phyloP scores from a whole-genome alignment of 2,329 filamentous ascomycete genomes.

The Thielaviopsis cerberus region DNA sequence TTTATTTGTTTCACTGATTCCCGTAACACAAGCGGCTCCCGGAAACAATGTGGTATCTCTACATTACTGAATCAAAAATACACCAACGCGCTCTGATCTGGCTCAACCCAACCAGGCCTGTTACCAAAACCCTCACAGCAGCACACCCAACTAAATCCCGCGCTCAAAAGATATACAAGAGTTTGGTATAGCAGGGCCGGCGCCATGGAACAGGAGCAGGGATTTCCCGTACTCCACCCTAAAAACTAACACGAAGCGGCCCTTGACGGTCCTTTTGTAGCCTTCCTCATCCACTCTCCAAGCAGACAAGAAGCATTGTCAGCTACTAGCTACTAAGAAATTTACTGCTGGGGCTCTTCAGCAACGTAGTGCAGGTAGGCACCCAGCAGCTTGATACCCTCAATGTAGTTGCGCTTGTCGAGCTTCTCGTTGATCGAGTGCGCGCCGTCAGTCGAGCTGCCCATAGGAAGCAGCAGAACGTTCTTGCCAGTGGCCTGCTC shows the following conservation, averaged over 20 bases:
- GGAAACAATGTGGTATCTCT: background rate
- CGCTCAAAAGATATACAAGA: background rate
- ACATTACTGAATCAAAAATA: background rate
- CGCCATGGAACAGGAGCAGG: background rate
- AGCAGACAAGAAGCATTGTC: background rate
- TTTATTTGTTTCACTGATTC: background rate
- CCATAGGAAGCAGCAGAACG: conserved; percentile 87
- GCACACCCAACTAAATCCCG: background rate
- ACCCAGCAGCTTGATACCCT: conserved; percentile 88
- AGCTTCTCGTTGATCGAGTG: conserved; percentile 98
- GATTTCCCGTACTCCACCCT: background rate
- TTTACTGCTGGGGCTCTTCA: conserved; percentile 49
- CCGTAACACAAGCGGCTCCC: background rate
- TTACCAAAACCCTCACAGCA: background rate
- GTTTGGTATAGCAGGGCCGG: background rate
- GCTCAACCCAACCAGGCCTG: background rate
- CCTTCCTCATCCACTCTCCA: too few species aligned
- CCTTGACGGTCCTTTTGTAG: background rate
- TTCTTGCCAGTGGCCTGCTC: conserved; percentile 98
- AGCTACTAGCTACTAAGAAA: background rate
- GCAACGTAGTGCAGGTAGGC: conserved; percentile 93
- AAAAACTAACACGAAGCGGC: background rate
- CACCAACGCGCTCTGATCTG: background rate
- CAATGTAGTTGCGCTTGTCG: conserved; percentile 92
- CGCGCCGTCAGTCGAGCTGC: conserved; percentile 85